A percentile compares a stretch with the other conserved stretches of the same genome.
Conservation (phyloP, 345 rosid species). For the Rhizophora apiculata region DNA sequence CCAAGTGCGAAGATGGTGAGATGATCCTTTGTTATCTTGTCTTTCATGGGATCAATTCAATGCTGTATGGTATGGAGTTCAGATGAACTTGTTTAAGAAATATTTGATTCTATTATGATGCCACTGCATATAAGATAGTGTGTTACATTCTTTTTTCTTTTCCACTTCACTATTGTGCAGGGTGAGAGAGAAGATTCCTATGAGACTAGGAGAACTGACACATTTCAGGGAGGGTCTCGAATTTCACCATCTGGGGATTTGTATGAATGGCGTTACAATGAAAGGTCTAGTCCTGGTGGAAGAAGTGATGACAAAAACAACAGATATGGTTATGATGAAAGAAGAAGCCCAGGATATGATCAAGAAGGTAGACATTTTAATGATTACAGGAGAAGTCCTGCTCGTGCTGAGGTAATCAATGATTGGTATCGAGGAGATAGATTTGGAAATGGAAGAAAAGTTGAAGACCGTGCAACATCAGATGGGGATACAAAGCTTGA, state of each 20-base stretch:
- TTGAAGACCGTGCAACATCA: slow-evolving; percentile 48
- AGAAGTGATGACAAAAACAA: slow-evolving; percentile 51
- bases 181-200: slow-evolving; percentile 62
- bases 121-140: too few relatives aligned
- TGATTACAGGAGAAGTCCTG: slow-evolving; percentile 59
- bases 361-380: slow-evolving; percentile 52
- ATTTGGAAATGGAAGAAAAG: slow-evolving; percentile 65
- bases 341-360: slow-evolving; percentile 69
- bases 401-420: slow-evolving; percentile 68
- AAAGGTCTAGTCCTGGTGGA: slow-evolving; percentile 82
- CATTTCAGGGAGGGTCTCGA: slow-evolving; percentile 67
- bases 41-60: too few relatives aligned
- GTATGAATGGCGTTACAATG: slow-evolving; percentile 66
- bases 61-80: too few relatives aligned
- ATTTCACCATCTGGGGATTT: slow-evolving; percentile 79
- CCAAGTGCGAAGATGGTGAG: slow-evolving; percentile 69
- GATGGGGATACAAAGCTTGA: slow-evolving; percentile 56
- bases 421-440: slow-evolving; percentile 97
- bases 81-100: too few relatives aligned
- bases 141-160: not conserved
- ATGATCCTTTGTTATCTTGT: slow-evolving; percentile 5
- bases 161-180: slow-evolving; percentile 36
- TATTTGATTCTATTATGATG: too few relatives aligned
- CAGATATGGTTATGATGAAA: slow-evolving; percentile 44
- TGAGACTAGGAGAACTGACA: slow-evolving; percentile 44